Evolutionary conservation across 768 basidiomycete genomes (phyloP), one percentile per base, ranked within the genome.

Genomic region (Leccinum arenicola): DNA sequence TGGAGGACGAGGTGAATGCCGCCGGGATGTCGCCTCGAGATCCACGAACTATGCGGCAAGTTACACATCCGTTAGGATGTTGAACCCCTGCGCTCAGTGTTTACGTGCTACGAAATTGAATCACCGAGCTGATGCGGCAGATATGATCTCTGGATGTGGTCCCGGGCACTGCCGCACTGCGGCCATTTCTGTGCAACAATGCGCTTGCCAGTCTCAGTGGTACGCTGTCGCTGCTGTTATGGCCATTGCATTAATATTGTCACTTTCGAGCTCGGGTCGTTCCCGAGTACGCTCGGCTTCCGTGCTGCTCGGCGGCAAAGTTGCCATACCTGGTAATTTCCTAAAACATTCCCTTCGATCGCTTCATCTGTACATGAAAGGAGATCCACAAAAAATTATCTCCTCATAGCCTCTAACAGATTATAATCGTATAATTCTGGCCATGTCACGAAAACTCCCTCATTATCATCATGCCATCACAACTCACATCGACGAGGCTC

Each of bases 171-270:
- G 36, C 36, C 36, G 7, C 15, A 38, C 36, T 38, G 36, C 3
- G 8, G 38, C 21, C 21, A 23, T 19, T 48, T n/a, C 27, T 51
- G 35, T 63, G 31, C 38, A 63, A 62, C 61, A 62, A 62, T 58
- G 61, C 25, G 25, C 3, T 7, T 25, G 17, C 3, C 38, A 25
- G 29, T 47, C n/a, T 31, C 48, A 51, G 21, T 48, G 25, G 15
- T 54, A 47, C 17, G 33, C 54, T 40, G 54, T 21, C 29, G 36
- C 36, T 45, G 58, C 56, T 54, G 59, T 43, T 53, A 50, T 21
- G 27, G 17, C 17, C 38, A 9, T 40, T 17, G 38, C 21, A 15
- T 17, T 35, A 35, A 35, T 35, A 35, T 14, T 50, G 50, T 21
- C 21, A 15, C 25, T 50, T 15, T 35, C 5, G 33, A 5, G 50